A percentile compares a stretch with the other conserved stretches of the same genome.
Conservation (phyloP, 1,139 yeast genomes). For the Sugiyamaella japonica region DNA sequence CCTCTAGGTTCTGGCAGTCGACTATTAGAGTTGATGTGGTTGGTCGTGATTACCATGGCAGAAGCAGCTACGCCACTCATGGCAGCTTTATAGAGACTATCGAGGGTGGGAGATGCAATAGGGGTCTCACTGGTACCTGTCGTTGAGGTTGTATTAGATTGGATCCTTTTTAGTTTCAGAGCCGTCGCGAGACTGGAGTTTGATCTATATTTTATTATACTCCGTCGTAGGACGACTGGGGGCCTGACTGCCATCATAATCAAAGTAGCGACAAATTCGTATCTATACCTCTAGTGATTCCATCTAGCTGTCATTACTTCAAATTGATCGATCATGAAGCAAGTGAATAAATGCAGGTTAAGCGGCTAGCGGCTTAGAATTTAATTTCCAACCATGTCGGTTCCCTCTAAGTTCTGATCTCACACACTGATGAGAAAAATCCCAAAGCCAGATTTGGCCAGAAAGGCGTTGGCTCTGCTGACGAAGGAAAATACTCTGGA, state of each 20-base stretch:
- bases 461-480: slow-evolving; percentile 10
- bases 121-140: not conserved
- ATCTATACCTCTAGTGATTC: no score
- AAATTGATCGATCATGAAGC: not conserved
- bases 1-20: slow-evolving; percentile 46
- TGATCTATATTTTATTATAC: not conserved
- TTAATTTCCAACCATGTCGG: not conserved
- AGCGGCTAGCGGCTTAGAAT: slow-evolving; percentile 5
- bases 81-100: slow-evolving; percentile 21
- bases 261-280: no score
- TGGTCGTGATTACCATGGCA: slow-evolving; percentile 34
- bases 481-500: not conserved
- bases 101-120: not conserved
- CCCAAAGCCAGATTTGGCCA: slow-evolving; percentile 11
- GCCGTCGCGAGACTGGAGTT: not conserved
- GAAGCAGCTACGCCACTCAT: slow-evolving; percentile 34
- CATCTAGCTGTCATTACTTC: not conserved
- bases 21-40: slow-evolving; percentile 17
- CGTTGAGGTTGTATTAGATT: not conserved
- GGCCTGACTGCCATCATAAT: no score
- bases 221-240: no score
- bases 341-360: not conserved
- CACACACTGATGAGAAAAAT: slow-evolving; percentile 1
- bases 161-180: not conserved
- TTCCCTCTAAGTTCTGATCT: not conserved